Conservation (phyloP, 2,329 filamentous ascomycete genomes). For the Pseudopithomyces maydicus region DNA sequence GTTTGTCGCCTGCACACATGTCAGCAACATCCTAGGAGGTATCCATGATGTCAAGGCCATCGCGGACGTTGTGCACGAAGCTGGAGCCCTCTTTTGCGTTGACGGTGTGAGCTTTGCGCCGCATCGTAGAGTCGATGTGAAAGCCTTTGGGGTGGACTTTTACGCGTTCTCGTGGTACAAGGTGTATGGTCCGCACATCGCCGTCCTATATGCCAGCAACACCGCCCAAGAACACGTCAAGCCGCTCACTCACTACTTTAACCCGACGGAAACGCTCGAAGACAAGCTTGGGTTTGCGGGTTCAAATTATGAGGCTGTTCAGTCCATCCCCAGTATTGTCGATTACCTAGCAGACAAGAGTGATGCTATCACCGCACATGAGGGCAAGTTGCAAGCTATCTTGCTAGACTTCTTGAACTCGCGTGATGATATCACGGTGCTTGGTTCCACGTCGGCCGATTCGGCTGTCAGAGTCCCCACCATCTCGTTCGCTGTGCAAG, state of each 20-base stretch:
- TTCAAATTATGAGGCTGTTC: constrained; percentile 72
- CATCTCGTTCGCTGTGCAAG: constrained; percentile 69
- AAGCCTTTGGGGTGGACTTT: constrained; percentile 71
- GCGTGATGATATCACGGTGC: constrained; percentile 61
- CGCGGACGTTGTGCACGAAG: constrained; percentile 55
- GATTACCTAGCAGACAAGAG: constrained; percentile 60
- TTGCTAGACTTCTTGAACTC: constrained; percentile 64
- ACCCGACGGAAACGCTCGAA: constrained; percentile 62
- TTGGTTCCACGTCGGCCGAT: constrained; percentile 60
- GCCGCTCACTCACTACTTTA: constrained; percentile 72
- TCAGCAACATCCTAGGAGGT: constrained; percentile 73
- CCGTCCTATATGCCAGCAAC: constrained; percentile 69
- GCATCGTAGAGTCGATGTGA: constrained; percentile 72
- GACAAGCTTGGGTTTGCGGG: constrained; percentile 72
- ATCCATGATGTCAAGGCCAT: constrained; percentile 68
- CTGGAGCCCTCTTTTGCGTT: constrained; percentile 68
- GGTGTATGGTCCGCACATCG: constrained; percentile 74
- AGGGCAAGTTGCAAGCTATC: constrained; percentile 62
- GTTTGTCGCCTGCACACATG: constrained; percentile 75
- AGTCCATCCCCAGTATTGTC: constrained; percentile 65
- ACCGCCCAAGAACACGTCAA: constrained; percentile 61
- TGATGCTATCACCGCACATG: constrained; percentile 59
- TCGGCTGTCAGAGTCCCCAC: constrained; percentile 63
- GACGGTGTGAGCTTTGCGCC: constrained; percentile 80
- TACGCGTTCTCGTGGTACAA: constrained; percentile 86